Conservation (phyloP, 805 yeast species). For the Monosporozyma siamensis region DNA sequence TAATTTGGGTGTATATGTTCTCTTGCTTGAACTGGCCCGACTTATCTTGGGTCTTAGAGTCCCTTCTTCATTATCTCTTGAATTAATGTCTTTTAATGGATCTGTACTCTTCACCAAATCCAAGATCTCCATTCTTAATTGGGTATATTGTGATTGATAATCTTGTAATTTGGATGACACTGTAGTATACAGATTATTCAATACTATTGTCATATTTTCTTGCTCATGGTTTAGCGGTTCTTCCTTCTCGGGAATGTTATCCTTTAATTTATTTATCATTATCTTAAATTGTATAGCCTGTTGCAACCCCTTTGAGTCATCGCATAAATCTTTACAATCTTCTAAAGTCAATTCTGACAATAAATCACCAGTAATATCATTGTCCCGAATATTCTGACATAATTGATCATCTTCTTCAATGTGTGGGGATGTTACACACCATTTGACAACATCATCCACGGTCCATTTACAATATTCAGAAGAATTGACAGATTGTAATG, state of each 20-base stretch:
- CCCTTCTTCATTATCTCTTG: slow-evolving; percentile 1
- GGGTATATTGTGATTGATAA: slow-evolving; percentile 25
- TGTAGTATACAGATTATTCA: slow-evolving; percentile 20
- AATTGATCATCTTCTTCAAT: slow-evolving; percentile 12
- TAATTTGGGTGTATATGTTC: slow-evolving; percentile 1
- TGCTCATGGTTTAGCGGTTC: slow-evolving; percentile 20
- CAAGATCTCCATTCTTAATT: slow-evolving; percentile 23
- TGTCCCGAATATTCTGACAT: slow-evolving; percentile 11
- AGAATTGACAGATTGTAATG: background rate
- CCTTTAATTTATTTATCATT: slow-evolving; percentile 45
- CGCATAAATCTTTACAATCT: slow-evolving; percentile 68
- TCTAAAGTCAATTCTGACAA: slow-evolving; percentile 58
- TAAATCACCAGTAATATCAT: slow-evolving; percentile 45
- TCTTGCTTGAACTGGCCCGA: background rate
- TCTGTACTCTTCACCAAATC: slow-evolving; percentile 21
- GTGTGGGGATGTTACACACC: slow-evolving; percentile 19
- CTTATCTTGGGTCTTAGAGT: background rate
- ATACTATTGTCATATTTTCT: slow-evolving; percentile 26
- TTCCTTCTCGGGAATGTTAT: slow-evolving; percentile 11
- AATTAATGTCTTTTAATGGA: background rate
- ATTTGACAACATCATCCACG: slow-evolving; percentile 16
- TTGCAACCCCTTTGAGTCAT: slow-evolving; percentile 30
- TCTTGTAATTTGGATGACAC: slow-evolving; percentile 23
- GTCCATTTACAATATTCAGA: slow-evolving; percentile 16
- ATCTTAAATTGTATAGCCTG: slow-evolving; percentile 53